phyloP scores from a whole-genome alignment of 1,284 basidiomycete species.

The Porogramme epimiltina region DNA sequence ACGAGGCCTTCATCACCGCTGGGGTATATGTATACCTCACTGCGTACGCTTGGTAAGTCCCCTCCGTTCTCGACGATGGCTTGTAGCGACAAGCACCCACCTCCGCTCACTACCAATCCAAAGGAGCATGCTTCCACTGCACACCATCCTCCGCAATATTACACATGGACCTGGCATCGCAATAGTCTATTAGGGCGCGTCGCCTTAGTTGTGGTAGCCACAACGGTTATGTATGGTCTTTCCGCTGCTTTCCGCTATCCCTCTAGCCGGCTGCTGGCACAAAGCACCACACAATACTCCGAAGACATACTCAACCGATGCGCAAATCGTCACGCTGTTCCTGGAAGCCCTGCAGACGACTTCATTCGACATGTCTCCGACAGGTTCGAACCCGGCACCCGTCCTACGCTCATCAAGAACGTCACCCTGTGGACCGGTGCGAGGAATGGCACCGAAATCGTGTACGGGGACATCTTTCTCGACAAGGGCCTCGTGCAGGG shows the following conservation, averaged over 20 bases:
- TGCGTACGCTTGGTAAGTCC: neutral
- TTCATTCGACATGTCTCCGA: conserved; percentile 63
- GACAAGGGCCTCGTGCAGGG: conserved; percentile 60
- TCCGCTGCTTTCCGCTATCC: neutral
- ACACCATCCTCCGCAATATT: too few relatives aligned
- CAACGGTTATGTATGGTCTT: neutral
- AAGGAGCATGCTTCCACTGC: neutral
- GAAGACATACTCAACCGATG: conserved; percentile 49
- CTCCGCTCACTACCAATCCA: neutral
- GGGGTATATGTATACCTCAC: conserved; percentile 10
- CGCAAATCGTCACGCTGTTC: conserved; percentile 40
- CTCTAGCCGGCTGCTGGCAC: too few relatives aligned
- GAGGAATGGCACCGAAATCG: conserved; percentile 62
- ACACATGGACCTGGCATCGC: too few relatives aligned
- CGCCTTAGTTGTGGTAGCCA: too few relatives aligned
- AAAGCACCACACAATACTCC: conserved; percentile 41
- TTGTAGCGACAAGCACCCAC: neutral
- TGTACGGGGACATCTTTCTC: conserved; percentile 62
- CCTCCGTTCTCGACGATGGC: conserved; percentile 4
- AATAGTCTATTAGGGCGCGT: too few relatives aligned
- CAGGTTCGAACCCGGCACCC: conserved; percentile 68
- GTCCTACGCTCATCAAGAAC: conserved; percentile 72
- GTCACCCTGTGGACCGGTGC: conserved; percentile 82
- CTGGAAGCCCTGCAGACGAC: conserved; percentile 56
- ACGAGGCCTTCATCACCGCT: conserved; percentile 16